A percentile compares a stretch with the other conserved stretches of the same genome.
Conservation (phyloP, 2,329 filamentous ascomycete species). For the Rutstroemia sp. region DNA sequence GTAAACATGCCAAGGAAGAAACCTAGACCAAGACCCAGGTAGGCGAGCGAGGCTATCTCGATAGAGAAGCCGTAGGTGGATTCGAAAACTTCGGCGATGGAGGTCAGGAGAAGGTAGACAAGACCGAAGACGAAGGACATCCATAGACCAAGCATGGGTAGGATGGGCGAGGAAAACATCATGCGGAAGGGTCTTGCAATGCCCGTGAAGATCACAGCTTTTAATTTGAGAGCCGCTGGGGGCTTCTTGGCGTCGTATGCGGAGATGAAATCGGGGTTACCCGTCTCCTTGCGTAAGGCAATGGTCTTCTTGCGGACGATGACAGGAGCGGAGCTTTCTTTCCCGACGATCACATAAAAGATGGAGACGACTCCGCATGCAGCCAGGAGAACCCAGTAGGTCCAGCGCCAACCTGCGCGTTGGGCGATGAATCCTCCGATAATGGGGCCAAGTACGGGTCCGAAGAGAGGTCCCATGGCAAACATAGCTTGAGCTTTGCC, state of each 20-base stretch:
- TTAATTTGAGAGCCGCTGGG: slow-evolving; percentile 21
- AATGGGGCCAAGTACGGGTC: slow-evolving; percentile 29
- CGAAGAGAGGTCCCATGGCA: slow-evolving; percentile 34
- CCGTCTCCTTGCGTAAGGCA: background rate
- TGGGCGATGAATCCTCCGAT: slow-evolving; percentile 30
- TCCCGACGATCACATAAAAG: slow-evolving; percentile 32
- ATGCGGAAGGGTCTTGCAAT: slow-evolving; percentile 43
- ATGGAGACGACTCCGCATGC: slow-evolving; percentile 29
- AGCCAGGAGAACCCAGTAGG: slow-evolving; percentile 4
- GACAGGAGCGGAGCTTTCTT: slow-evolving; percentile 35
- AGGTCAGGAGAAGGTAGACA: slow-evolving; percentile 44
- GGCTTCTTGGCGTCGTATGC: slow-evolving; percentile 35
- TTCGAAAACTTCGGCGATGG: slow-evolving; percentile 39
- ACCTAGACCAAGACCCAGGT: slow-evolving; percentile 37
- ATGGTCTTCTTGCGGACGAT: background rate
- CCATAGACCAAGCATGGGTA: slow-evolving; percentile 40
- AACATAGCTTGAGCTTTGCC: slow-evolving; percentile 49
- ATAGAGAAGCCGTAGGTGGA: slow-evolving; percentile 35
- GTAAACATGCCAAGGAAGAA: slow-evolving; percentile 33
- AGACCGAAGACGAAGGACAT: slow-evolving; percentile 45
- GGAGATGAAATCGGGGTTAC: slow-evolving; percentile 30
- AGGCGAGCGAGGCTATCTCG: slow-evolving; percentile 37
- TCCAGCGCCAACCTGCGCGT: slow-evolving; percentile 31
- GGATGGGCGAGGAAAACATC: slow-evolving; percentile 31
- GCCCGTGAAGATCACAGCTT: slow-evolving; percentile 31